phyloP scores from a whole-genome alignment of 2,329 filamentous ascomycete genomes.

The Elsinoe arachidis region DNA sequence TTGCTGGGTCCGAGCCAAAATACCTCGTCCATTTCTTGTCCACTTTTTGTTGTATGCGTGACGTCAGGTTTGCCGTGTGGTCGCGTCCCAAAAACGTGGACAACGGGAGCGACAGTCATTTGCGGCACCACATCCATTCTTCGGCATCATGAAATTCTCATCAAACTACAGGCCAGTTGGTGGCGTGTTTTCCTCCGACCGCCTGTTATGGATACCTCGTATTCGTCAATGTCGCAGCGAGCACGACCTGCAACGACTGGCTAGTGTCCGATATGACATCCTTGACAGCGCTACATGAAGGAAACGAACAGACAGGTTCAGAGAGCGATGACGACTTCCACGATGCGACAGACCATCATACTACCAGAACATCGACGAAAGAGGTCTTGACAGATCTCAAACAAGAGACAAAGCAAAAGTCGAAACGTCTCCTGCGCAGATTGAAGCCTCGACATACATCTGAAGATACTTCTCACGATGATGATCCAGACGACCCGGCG shows the following conservation, averaged over 20 bases:
- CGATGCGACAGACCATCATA: neutral
- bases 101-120: too few species aligned
- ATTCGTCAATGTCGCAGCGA: too few species aligned
- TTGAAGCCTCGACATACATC: neutral
- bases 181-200: too few species aligned
- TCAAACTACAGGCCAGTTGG: too few species aligned
- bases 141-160: too few species aligned
- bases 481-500: conserved; percentile 8
- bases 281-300: too few species aligned
- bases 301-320: neutral
- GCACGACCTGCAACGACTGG: too few species aligned
- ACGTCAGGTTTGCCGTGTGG: neutral
- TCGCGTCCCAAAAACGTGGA: neutral
- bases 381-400: conserved; percentile 14
- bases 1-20: neutral
- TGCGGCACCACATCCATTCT: too few species aligned
- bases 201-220: too few species aligned
- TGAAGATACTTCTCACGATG: conserved; percentile 1
- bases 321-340: neutral
- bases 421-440: conserved; percentile 15
- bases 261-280: too few species aligned
- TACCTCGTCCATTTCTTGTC: neutral
- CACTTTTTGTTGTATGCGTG: neutral
- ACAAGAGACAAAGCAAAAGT: conserved; percentile 15
- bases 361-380: conserved; percentile 2